Percentiles rank a stretch among this genome's conserved stretches.
These are phyloP conservation scores for Keqinozyma sinolaborantium DNA, from an alignment of 1,139 yeast genomes.

Conservation along the genomic window DNA sequence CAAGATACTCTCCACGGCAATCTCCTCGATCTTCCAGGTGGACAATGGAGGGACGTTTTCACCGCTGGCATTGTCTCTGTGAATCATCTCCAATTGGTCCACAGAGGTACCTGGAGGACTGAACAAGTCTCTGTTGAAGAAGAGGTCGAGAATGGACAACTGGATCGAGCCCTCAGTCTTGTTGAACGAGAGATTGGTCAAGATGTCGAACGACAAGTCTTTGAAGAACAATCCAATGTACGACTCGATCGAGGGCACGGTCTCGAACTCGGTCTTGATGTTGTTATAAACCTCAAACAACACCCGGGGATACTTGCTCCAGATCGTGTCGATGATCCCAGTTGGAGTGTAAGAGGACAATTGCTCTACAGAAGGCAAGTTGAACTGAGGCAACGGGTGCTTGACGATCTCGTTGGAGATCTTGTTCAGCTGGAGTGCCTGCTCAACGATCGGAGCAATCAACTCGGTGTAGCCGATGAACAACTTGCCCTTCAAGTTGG, in stretches of 20 bases:
- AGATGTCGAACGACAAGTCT: slow-evolving; percentile 72
- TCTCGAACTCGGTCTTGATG: slow-evolving; percentile 45
- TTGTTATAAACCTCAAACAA: slow-evolving; percentile 62
- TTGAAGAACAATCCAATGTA: slow-evolving; percentile 60
- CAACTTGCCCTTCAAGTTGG: slow-evolving; percentile 19
- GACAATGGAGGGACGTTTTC: slow-evolving; percentile 46
- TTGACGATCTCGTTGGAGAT: slow-evolving; percentile 38
- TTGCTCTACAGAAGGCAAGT: slow-evolving; percentile 42
- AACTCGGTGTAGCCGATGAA: slow-evolving; percentile 32
- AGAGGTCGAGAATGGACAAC: slow-evolving; percentile 69
- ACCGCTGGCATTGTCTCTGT: slow-evolving; percentile 36
- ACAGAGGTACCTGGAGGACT: slow-evolving; percentile 82
- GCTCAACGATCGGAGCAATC: slow-evolving; percentile 34
- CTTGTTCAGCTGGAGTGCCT: slow-evolving; percentile 31
- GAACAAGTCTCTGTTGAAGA: slow-evolving; percentile 67
- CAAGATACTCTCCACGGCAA: slow-evolving; percentile 79
- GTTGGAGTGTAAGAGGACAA: slow-evolving; percentile 26
- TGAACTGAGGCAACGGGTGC: slow-evolving; percentile 45
- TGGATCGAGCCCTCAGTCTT: slow-evolving; percentile 86
- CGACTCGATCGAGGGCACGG: slow-evolving; percentile 67
- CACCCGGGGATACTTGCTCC: slow-evolving; percentile 51
- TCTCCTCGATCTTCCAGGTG: slow-evolving; percentile 91
- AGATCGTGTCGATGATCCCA: slow-evolving; percentile 31
- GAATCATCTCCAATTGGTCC: slow-evolving; percentile 53
- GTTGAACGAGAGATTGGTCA: slow-evolving; percentile 82